Evolutionary conservation across 1,284 basidiomycete species (phyloP), one percentile per base, ranked within the genome.

Genomic region (Trichosporon sp.): DNA sequence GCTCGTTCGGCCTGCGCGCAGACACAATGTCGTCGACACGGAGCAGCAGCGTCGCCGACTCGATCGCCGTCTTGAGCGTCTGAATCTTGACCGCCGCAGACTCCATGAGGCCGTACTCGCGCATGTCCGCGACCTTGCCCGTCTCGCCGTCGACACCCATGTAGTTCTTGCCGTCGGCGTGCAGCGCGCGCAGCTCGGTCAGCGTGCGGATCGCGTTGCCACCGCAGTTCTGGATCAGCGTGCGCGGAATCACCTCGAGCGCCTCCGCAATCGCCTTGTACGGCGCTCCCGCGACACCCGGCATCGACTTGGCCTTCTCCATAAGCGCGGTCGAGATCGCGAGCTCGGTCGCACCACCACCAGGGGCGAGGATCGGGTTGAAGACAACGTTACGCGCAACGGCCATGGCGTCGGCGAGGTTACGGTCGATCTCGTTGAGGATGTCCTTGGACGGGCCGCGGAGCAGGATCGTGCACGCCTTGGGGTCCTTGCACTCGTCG

Each of bases 361-460:
- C 96, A 0, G 96, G 96, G 0, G 92, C 91, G 21, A 99, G 90
- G 12, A 88, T 84, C 0, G 96, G 96, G 86, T 98, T 93, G 87
- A 99, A 98, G 72, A 98, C 91, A 54, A 96, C 96, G 79, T 98
- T 99, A 40, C 96, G 90, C 0, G 96, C 96, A 59, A 98, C 95
- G 31, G 92, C 90, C 93, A 99, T 98, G 56, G 96, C 96, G 78
- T 99, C 97, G 0, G 95, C 94, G 37, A 99, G 88, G 85, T 99
- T 99, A 65, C 96, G 90, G 85, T 99, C 96, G 78, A 98, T 93
- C 86, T 99, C 96, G 85, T 98, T 97, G 59, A 99, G 87, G 78
- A 99, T 95, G 81, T 99, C 96, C 85, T 99, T 99, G 6, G 93
- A 96, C 0, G 96, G 96, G 0, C 96, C 96, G 56, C 96, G 94